Base-by-base conservation (phyloP, 2,329 filamentous ascomycete genomes). In the Thelonectria olida region DNA sequence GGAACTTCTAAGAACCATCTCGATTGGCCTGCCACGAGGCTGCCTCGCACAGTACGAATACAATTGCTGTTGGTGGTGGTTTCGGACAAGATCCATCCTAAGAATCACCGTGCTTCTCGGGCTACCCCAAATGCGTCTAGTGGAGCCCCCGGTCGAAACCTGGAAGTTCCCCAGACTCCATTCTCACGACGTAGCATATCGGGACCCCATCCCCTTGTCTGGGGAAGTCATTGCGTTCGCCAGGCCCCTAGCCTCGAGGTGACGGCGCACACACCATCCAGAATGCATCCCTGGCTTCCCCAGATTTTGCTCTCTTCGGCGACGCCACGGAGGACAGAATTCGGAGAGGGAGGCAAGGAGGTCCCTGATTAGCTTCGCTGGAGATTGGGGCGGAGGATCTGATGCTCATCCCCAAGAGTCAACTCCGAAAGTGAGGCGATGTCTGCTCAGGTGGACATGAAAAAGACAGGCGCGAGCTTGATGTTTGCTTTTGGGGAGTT, bases 281-380 rank as follows among this genome's bases (percentile, higher is more conserved):
- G 47, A 62, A 64, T 54, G 54, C 60, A 72, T 71, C 73, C 74
- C 71, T 74, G 73, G 44, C 66, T 75, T 74, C 74, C 74, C 74
- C 74, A 67, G 74, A 75, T 74, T 76, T 67, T 71, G 41, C 53
- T 64, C 60, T 53, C 58, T 62, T 20, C 48, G 47, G 39, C 62
- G 42, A 34, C 53, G 52, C 61, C 53, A 61, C 47, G 53, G 41
- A 20, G 53, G 42, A n/a, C 41, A 52, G 41, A 31, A 53, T 34
- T 53, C 36, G 47, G 41, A 56, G 48, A 53, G 58, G 12, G 47
- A 61, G 49, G 53, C 48, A 44, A 41, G 42, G 57, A 52, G 58
- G 38, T 45, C 19, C 7, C 9, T 25, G 22, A 41, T 56, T 39
- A 45, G 45, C 45, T 54, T 60, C 57, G 23, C 23, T 15, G 31